Base-by-base conservation (phyloP, 1,284 basidiomycete genomes). In the Marasmius sp. region DNA sequence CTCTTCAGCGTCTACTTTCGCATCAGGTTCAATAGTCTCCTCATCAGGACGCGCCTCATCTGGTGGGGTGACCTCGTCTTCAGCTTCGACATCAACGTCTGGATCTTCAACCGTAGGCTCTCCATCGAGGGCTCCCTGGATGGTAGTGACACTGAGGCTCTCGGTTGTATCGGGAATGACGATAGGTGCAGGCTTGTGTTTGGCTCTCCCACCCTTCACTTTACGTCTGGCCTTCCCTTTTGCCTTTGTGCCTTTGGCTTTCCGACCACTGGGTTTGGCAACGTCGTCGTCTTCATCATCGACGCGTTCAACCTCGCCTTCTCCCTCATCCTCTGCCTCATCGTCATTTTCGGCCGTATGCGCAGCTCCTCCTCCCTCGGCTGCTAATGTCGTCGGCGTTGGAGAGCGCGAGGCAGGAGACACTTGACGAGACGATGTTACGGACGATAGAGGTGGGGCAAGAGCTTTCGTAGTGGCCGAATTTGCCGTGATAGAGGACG, bases 1-100 rank as follows among this genome's bases (percentile, higher is more conserved):
- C 14, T 64, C 58, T n/a, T 70, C 66, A n/a, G 51, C 39, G 14
- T 33, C 43, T 36, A 52, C 58, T 20, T 57, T 58, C 6, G 54
- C 57, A 22, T 62, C 61, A 22, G 22, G 8, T 5, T 50, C 36
- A 54, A 41, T 5, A 27, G 27, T 22, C 7, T 56, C 54, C 37
- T 54, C 52, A 37, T 54, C 34, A 39, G 18, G 47, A 50, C 33
- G 49, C 33, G 33, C 57, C 6, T 33, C 57, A 38, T 58, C 47
- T 16, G 47, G 47, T 22, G 34, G 33, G 16, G 47, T 37, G 16
- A 38, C 57, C 14, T 38, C 45, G 1, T 50, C 57, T 14, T 58
- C 57, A 16, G n/a, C 57, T 37, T 58, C 57, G 14, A 50, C 57
- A 12, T 58, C 57, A 6, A 58, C 47, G 9, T 36, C 57, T 16